Evolutionary conservation across 2,329 filamentous ascomycete species (phyloP), one percentile per base, ranked within the genome.

Genomic region (Penicillium sp.): DNA sequence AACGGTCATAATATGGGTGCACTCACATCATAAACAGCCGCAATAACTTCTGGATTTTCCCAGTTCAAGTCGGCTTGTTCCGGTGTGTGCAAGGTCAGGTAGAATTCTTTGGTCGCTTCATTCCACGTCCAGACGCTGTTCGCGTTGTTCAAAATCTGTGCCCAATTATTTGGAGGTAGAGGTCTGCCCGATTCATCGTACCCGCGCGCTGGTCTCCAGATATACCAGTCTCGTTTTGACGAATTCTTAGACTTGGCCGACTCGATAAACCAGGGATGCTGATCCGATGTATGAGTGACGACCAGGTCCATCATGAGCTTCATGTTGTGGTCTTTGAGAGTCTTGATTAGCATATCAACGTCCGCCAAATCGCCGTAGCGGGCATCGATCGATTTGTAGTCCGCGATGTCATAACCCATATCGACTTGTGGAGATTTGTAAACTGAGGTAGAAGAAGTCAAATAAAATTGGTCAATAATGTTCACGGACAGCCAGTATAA

Each of bases 21-120:
- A 45, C 42, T 45, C 42, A 45, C 42, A n/a, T 47, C 24, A 23
- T 47, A 9, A 23, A 47, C 24, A 12, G 8, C 47, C 85, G 79
- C 71, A 88, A 89, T 6, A 0, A 87, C 82, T 14, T 81, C 83
- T 0, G 79, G 77, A 57, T 87, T 88, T 66, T 92, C 88, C 89
- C 89, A 94, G 72, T 94, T 94, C n/a, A 94, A 78, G 64, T 94
- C 90, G 0, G 90, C 89, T 68, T 93, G 89, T 61, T 89, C 84
- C 6, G 81, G 81, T 8, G 86, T 84, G 69, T 90, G 94, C 9
- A 94, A 79, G 60, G 88, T 84, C 0, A 92, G 81, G 65, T 90
- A 92, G 69, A 90, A 92, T 71, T 92, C 86, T 50, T 80, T 77
- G 0, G 87, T 90, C 16, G 72, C 68, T 62, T 89, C 84, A 64